Conservation (phyloP, 1,139 yeast genomes). For the Yamadazyma dushanensis region DNA sequence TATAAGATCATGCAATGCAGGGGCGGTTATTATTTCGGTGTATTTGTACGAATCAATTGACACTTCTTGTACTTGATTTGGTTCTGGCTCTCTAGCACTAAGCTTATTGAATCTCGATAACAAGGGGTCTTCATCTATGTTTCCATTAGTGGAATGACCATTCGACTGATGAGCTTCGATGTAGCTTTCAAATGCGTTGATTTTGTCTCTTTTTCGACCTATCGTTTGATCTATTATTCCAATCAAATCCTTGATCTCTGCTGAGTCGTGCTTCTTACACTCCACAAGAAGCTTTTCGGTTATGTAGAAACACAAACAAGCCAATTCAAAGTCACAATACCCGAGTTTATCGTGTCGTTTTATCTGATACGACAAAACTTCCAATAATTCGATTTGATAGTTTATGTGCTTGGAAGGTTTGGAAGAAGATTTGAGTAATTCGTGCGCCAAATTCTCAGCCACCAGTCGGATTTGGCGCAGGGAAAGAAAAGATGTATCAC, state of each 20-base stretch:
- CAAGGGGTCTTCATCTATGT: constrained; percentile 23
- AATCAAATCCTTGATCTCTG: constrained; percentile 22
- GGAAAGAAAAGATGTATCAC: constrained; percentile 6
- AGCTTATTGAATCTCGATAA: constrained; percentile 21
- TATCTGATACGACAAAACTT: constrained; percentile 34
- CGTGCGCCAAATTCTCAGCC: constrained; percentile 3
- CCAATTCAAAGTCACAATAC: constrained; percentile 42
- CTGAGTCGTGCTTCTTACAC: constrained; percentile 14
- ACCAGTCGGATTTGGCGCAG: constrained; percentile 1
- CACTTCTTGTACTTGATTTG: no score
- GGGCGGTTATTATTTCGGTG: constrained; percentile 27
- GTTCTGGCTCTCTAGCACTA: constrained; percentile 1
- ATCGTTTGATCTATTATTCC: constrained; percentile 24
- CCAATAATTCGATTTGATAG: constrained; percentile 34
- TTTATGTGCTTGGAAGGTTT: constrained; percentile 21
- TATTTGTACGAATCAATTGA: constrained; percentile 15
- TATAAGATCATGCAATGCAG: constrained; percentile 23
- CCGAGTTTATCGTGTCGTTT: constrained; percentile 26
- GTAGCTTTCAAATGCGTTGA: constrained; percentile 10
- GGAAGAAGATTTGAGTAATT: constrained; percentile 9
- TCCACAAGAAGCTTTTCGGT: constrained; percentile 18
- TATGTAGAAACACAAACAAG: constrained; percentile 28
- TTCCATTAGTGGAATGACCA: neutral
- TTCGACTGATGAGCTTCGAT: neutral
- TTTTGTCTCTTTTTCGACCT: constrained; percentile 16